These are phyloP conservation scores for Azolla pinnata DNA, from an alignment of 75 land plant species.

Conservation along the genomic window DNA sequence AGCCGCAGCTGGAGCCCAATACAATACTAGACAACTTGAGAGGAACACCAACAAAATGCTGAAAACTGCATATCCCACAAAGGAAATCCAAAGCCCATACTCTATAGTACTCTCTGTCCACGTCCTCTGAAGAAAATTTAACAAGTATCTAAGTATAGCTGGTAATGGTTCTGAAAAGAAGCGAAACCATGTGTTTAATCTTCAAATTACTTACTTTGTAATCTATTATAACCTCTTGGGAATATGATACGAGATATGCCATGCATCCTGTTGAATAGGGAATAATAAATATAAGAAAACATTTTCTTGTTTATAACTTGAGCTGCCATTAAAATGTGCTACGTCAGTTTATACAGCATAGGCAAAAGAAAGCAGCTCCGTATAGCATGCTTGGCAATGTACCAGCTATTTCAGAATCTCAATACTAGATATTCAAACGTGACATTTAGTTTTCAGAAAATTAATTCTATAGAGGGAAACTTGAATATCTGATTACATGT, in stretches of 20 bases:
- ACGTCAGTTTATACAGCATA: too few species aligned
- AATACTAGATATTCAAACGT: too few species aligned
- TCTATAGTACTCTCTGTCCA: constrained; percentile 17
- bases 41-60: constrained; percentile 21
- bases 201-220: not conserved
- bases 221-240: not conserved
- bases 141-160: not conserved
- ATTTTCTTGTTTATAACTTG: too few species aligned
- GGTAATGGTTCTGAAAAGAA: not conserved
- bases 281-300: not conserved
- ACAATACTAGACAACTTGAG: constrained; percentile 35
- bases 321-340: too few species aligned
- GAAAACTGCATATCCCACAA: constrained; percentile 21
- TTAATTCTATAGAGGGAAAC: too few species aligned
- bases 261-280: not conserved
- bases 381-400: too few species aligned
- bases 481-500: too few species aligned
- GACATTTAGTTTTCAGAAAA: too few species aligned
- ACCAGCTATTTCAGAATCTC: too few species aligned
- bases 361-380: too few species aligned
- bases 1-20: constrained; percentile 46
- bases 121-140: constrained; percentile 19
- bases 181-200: too few species aligned
- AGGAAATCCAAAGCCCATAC: constrained; percentile 13
- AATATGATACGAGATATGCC: not conserved